Conservation (phyloP, 164 flowering plant species). For the Sedum album region DNA sequence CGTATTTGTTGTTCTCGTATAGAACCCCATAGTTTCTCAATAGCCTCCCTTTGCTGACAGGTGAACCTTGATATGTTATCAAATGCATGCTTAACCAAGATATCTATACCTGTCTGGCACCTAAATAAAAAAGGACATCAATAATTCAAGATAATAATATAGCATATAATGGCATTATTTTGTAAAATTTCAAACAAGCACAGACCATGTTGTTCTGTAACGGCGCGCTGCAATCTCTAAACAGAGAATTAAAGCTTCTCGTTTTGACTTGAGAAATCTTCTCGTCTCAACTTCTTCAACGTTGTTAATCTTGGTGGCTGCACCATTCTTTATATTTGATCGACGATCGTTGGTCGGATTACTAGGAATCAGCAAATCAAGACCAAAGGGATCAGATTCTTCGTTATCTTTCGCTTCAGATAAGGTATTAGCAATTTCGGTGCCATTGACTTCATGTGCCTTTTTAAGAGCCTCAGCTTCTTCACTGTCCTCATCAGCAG, state of each 20-base stretch:
- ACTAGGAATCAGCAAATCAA: constrained; percentile 60
- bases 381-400: constrained; percentile 85
- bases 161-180: background rate
- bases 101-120: constrained; percentile 93
- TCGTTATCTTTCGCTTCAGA: constrained; percentile 24
- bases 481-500: constrained; percentile 64
- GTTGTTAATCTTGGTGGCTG: constrained; percentile 21
- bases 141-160: constrained; percentile 16
- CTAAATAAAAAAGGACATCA: constrained; percentile 27
- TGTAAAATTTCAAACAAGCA: background rate
- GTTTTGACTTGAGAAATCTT: constrained; percentile 55
- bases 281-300: constrained; percentile 58
- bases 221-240: constrained; percentile 82
- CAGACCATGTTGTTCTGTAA: constrained; percentile 73
- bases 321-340: constrained; percentile 43
- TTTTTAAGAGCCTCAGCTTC: constrained; percentile 60
- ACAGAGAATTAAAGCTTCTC: constrained; percentile 73
- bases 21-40: constrained; percentile 79
- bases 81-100: constrained; percentile 78
- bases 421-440: constrained; percentile 12
- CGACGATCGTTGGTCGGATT: constrained; percentile 39
- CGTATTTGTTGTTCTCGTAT: constrained; percentile 67
- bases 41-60: constrained; percentile 66
- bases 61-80: constrained; percentile 79
- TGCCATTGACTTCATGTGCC: constrained; percentile 19